Evolutionary conservation across 805 yeast species (phyloP).

Genomic region (Brettanomyces custersianus): DNA sequence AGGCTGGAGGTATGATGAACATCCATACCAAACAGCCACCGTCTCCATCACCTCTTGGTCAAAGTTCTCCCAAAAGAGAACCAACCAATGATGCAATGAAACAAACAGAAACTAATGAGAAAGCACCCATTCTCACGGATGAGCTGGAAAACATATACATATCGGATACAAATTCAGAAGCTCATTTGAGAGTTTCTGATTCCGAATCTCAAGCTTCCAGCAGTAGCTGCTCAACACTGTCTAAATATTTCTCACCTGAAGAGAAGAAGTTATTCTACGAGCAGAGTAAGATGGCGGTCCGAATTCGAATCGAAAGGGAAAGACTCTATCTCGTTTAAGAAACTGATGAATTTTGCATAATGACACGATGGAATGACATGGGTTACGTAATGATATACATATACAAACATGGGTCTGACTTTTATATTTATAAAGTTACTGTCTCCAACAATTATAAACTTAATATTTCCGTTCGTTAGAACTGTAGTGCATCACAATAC

Average conservation of each 20-base stretch:
- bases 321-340: constrained; percentile 6
- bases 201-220: constrained; percentile 9
- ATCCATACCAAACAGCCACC: neutral
- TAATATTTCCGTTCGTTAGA: no score
- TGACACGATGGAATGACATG: neutral
- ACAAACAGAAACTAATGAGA: constrained; percentile 2
- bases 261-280: constrained; percentile 21
- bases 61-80: constrained; percentile 1
- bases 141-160: constrained; percentile 8
- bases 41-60: neutral
- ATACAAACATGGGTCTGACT: neutral
- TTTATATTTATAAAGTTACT: no score
- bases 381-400: neutral
- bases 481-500: constrained; percentile 31
- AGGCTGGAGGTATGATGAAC: constrained; percentile 5
- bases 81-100: constrained; percentile 4
- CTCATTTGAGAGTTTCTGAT: constrained; percentile 3
- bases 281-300: constrained; percentile 25
- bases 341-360: no score
- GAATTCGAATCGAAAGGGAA: constrained; percentile 27
- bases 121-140: constrained; percentile 1
- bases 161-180: constrained; percentile 11
- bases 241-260: constrained; percentile 14
- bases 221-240: constrained; percentile 5
- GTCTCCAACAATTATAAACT: no score